These are phyloP conservation scores for Glaciozyma martinii DNA, from an alignment of 768 basidiomycete species.

Conservation along the genomic window DNA sequence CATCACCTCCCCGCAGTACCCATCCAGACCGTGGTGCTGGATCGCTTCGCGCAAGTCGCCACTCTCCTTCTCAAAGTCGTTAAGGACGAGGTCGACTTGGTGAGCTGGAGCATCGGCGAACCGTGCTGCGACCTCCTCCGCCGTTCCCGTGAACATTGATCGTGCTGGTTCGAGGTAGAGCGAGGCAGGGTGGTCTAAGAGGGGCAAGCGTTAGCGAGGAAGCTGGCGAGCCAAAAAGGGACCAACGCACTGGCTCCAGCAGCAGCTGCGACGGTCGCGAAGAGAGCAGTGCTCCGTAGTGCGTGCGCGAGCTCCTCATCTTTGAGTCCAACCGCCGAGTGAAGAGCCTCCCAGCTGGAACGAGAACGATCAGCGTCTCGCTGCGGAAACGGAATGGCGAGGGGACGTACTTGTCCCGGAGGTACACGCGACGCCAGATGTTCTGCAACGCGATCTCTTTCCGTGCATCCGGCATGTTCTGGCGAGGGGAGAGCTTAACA, in stretches of 20 bases:
- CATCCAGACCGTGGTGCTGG: constrained; percentile 34
- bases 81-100: constrained; percentile 35
- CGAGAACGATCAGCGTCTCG: neutral
- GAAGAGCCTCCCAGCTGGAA: constrained; percentile 65
- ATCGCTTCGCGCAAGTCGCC: constrained; percentile 33
- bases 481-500: constrained; percentile 35
- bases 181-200: constrained; percentile 10
- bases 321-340: constrained; percentile 62
- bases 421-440: constrained; percentile 79
- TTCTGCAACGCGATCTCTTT: constrained; percentile 60
- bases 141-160: constrained; percentile 31
- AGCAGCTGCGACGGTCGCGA: constrained; percentile 48
- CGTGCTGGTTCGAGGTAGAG: constrained; percentile 32
- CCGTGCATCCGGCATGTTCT: constrained; percentile 61
- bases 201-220: neutral
- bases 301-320: constrained; percentile 66
- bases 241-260: constrained; percentile 20
- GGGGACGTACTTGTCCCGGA: constrained; percentile 70
- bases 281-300: constrained; percentile 67
- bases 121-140: constrained; percentile 36
- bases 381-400: neutral
- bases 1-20: constrained; percentile 37
- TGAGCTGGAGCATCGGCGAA: constrained; percentile 32
- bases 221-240: neutral
- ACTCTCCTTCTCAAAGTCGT: constrained; percentile 39